Conservation (phyloP, 2,329 filamentous ascomycete species). For the Colletotrichum nymphaeae region DNA sequence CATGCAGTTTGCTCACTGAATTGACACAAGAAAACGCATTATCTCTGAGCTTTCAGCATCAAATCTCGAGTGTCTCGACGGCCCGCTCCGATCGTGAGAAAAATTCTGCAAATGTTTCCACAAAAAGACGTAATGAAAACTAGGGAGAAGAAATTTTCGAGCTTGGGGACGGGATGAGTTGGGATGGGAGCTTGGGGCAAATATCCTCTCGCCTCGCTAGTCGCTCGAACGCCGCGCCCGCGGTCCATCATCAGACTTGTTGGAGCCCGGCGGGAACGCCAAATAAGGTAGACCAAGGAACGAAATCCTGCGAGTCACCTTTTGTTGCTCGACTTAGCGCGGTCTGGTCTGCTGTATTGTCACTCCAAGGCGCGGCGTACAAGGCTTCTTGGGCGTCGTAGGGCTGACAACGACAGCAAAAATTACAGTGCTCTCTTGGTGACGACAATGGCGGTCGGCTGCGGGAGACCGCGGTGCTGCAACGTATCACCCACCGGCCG, state of each 20-base stretch:
- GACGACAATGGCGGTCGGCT: background rate
- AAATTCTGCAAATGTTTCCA: constrained; percentile 29
- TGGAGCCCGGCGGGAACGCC: background rate
- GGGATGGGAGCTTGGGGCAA: constrained; percentile 17
- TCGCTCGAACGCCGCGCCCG: background rate
- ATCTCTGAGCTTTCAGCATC: background rate
- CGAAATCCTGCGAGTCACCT: background rate
- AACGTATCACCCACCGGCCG: constrained; percentile 7
- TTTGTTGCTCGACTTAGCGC: constrained; percentile 7
- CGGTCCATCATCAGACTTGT: constrained; percentile 11
- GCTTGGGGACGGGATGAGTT: background rate
- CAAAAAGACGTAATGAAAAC: constrained; percentile 33
- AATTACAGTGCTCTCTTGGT: background rate
- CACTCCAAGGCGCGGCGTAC: background rate
- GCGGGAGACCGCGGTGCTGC: background rate
- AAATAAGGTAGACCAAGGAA: background rate
- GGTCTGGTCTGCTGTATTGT: background rate
- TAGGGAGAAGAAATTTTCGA: constrained; percentile 12
- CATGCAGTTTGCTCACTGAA: background rate
- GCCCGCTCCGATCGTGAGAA: constrained; percentile 23
- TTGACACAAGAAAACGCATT: constrained; percentile 3
- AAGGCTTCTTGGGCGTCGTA: constrained; percentile 15
- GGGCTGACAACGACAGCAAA: constrained; percentile 26
- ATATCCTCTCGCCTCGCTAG: constrained; percentile 16
- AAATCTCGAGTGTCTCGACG: constrained; percentile 4